phyloP scores from a whole-genome alignment of 106 monocot genomes.

The Posidonia australis region DNA sequence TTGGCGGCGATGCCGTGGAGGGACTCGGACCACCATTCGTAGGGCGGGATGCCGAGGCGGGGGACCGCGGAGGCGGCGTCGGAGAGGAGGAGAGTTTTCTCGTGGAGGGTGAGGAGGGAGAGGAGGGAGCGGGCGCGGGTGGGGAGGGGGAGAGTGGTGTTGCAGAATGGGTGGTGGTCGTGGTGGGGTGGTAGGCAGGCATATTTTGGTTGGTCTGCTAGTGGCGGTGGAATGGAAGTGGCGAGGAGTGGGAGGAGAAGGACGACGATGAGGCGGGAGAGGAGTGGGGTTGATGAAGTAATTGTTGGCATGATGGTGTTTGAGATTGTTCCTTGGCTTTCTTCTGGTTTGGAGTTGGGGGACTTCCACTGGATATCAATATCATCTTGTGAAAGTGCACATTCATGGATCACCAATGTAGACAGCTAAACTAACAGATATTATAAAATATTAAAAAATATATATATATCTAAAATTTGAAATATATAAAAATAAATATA shows the following conservation, averaged over 20 bases:
- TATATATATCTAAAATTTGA: too few species aligned
- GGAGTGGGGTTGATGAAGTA: too few species aligned
- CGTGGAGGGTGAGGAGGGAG: conserved; percentile 57
- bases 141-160: conserved; percentile 44
- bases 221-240: background rate
- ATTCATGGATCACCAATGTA: too few species aligned
- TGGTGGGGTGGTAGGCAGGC: conserved; percentile 35
- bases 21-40: conserved; percentile 96
- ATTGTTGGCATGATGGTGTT: too few species aligned
- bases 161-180: conserved; percentile 67
- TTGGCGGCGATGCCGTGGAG: conserved; percentile 78
- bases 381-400: too few species aligned
- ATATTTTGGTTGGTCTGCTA: background rate
- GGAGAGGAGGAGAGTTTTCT: conserved; percentile 67
- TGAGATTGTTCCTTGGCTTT: too few species aligned
- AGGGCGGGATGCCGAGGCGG: conserved; percentile 60
- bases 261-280: too few species aligned
- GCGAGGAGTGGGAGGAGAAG: background rate
- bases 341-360: too few species aligned
- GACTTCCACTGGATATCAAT: too few species aligned
- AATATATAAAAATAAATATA: too few species aligned
- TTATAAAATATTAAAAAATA: too few species aligned
- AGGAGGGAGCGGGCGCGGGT: conserved; percentile 46
- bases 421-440: too few species aligned
- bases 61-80: conserved; percentile 59